Conservation (phyloP, 2,329 filamentous ascomycete species). For the Fusarium tricinctum region DNA sequence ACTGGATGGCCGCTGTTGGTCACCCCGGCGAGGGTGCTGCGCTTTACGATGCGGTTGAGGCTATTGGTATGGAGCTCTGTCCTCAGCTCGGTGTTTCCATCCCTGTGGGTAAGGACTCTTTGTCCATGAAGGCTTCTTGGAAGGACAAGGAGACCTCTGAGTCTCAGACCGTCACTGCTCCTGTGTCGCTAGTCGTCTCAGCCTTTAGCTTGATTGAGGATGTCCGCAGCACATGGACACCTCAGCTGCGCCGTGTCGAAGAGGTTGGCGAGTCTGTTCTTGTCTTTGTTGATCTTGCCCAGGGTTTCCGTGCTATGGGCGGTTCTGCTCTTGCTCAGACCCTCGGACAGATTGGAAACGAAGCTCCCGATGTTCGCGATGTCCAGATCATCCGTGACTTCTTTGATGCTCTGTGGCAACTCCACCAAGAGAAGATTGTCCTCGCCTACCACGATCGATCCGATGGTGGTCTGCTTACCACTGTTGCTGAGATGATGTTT, state of each 20-base stretch:
- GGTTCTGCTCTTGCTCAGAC: constrained; percentile 93
- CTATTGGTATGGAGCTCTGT: constrained; percentile 93
- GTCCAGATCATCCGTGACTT: constrained; percentile 86
- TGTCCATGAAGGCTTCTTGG: constrained; percentile 99
- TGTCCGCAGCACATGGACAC: constrained; percentile 92
- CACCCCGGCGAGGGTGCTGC: constrained; percentile 93
- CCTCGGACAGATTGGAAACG: constrained; percentile 86
- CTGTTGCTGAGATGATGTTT: constrained; percentile 97
- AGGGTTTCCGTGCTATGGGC: constrained; percentile 84
- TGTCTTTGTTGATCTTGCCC: constrained; percentile 90
- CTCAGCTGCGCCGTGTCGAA: constrained; percentile 83
- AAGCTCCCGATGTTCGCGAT: constrained; percentile 88
- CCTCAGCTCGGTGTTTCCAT: constrained; percentile 92
- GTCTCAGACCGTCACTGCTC: constrained; percentile 88
- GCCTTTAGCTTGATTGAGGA: constrained; percentile 89
- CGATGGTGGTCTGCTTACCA: constrained; percentile 92
- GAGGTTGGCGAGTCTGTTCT: constrained; percentile 91
- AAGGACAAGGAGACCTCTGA: constrained; percentile 76
- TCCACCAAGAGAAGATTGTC: constrained; percentile 73
- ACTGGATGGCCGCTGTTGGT: constrained; percentile 99
- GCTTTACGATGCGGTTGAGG: constrained; percentile 92
- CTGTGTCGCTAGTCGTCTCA: constrained; percentile 90
- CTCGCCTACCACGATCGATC: constrained; percentile 96
- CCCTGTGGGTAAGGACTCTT: constrained; percentile 97
- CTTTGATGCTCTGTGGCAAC: constrained; percentile 83